Evolutionary conservation across 371 early-diverging fungal genomes (phyloP), one percentile per base, ranked within the genome.

Genomic region (Blakeslea trispora): DNA sequence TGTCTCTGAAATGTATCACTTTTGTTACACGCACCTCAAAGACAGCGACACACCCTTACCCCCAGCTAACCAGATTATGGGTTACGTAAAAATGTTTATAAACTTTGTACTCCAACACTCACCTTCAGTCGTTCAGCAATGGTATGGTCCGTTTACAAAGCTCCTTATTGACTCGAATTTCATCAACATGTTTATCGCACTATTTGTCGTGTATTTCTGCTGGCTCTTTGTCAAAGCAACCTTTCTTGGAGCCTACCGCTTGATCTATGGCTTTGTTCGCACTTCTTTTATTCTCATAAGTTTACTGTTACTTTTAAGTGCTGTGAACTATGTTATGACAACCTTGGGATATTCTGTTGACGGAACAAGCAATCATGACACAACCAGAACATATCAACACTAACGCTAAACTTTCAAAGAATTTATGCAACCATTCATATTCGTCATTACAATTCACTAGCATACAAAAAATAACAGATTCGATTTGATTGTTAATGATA

Each of bases 211-310:
- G 0, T 65, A 65, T 17, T 34, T 53, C 22, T 19, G 37, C 1
- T 65, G 57, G 15, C 50, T 53, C 35, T 19, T 50, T 1, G 13
- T 61, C 2, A 3, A 57, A 22, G 66, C 51, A 11, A 57, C 53
- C 0, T 34, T 75, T 3, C 68, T 71, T 14, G 66, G 69, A 53
- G 34, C 72, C 1, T 66, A 66, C 22, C 59, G 74, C 23, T 37
- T 74, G n/a, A 39, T 71, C 3, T 69, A 57, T 52, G 69, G 69
- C 6, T 77, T 77, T 63, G 56, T 77, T 21, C 68, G 71, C 7
- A 28, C 28, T 5, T 28, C 28, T 28, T 28, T 28, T 7, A 28
- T 28, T 28, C 3, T 28, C 7, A 7, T 28, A 7, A 7, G 28
- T 28, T 28, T 28, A 28, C 28, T 28, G 3, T 28, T 28, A 28